Evolutionary conservation across 2,329 filamentous ascomycete species (phyloP).

Genomic region (Botryotinia narcissicola): DNA sequence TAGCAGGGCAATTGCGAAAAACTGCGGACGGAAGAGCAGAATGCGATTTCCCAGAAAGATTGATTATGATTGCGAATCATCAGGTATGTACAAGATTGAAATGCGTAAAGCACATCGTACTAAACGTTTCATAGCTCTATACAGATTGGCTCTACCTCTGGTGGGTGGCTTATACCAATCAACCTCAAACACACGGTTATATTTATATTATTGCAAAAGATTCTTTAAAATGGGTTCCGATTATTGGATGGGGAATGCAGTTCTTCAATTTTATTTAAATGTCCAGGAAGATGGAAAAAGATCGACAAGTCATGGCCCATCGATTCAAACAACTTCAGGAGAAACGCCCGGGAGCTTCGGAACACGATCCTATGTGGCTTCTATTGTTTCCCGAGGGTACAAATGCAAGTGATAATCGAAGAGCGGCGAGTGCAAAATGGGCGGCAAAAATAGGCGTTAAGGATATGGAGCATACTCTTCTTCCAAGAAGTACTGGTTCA

Average conservation of each 20-base stretch:
- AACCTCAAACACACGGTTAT: constrained; percentile 74
- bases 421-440: constrained; percentile 70
- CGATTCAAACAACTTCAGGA: constrained; percentile 69
- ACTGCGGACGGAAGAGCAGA: constrained; percentile 70
- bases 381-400: constrained; percentile 86
- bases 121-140: constrained; percentile 57
- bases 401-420: constrained; percentile 70
- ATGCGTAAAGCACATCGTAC: constrained; percentile 12
- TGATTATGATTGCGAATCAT: constrained; percentile 85
- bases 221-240: constrained; percentile 75
- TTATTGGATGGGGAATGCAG: constrained; percentile 78
- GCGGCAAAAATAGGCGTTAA: constrained; percentile 71
- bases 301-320: constrained; percentile 72
- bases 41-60: constrained; percentile 75
- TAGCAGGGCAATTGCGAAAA: constrained; percentile 69
- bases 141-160: constrained; percentile 91
- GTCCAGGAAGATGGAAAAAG: constrained; percentile 82
- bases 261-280: constrained; percentile 91
- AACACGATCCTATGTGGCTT: constrained; percentile 82
- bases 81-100: constrained; percentile 50
- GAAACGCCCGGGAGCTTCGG: constrained; percentile 52
- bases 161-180: constrained; percentile 86
- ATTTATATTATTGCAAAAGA: constrained; percentile 91
- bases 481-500: constrained; percentile 78
- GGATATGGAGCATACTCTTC: constrained; percentile 70